Evolutionary conservation across 495 filamentous ascomycete genomes (phyloP).

Genomic region (Staphylotrichum tortipilum): DNA sequence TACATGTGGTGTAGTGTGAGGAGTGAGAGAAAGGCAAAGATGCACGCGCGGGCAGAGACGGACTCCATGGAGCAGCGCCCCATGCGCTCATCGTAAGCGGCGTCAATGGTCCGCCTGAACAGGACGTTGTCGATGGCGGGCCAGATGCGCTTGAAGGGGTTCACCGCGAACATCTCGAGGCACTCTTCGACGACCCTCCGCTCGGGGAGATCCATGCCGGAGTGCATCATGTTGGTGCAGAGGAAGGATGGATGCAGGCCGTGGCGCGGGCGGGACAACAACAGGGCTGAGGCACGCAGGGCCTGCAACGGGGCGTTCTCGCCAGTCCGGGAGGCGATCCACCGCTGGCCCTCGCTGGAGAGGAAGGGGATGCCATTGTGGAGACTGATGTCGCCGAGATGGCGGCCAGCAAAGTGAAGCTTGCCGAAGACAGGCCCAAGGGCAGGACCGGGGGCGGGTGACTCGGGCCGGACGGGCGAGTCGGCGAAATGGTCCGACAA

Average conservation of each 20-base stretch:
- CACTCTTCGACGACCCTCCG: conserved; percentile 9
- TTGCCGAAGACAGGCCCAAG: conserved; percentile 18
- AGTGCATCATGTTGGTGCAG: neutral
- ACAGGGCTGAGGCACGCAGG: conserved; percentile 23
- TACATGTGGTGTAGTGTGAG: conserved; percentile 14
- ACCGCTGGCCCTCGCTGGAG: conserved; percentile 36
- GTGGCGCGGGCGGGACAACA: conserved; percentile 12
- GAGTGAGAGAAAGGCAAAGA: conserved; percentile 40
- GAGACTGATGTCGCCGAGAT: conserved; percentile 39
- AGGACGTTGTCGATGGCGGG: conserved; percentile 34
- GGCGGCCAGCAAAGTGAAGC: conserved; percentile 42
- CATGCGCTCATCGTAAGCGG: conserved; percentile 25
- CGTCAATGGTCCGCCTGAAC: conserved; percentile 34
- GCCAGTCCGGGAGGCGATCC: conserved; percentile 41
- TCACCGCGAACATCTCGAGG: conserved; percentile 10
- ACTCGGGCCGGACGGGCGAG: conserved; percentile 1
- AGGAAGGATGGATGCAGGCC: neutral
- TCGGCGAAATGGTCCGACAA: neutral
- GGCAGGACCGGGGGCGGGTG: neutral
- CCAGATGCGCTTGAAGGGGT: conserved; percentile 35
- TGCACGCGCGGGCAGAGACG: conserved; percentile 30
- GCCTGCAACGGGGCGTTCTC: conserved; percentile 32
- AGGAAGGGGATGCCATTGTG: conserved; percentile 42
- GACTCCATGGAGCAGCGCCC: neutral
- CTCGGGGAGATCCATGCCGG: conserved; percentile 6